Percentiles rank a stretch among this genome's conserved stretches.
Conservation (phyloP, 208 protist species). For the Trypanosoma melophagium region DNA sequence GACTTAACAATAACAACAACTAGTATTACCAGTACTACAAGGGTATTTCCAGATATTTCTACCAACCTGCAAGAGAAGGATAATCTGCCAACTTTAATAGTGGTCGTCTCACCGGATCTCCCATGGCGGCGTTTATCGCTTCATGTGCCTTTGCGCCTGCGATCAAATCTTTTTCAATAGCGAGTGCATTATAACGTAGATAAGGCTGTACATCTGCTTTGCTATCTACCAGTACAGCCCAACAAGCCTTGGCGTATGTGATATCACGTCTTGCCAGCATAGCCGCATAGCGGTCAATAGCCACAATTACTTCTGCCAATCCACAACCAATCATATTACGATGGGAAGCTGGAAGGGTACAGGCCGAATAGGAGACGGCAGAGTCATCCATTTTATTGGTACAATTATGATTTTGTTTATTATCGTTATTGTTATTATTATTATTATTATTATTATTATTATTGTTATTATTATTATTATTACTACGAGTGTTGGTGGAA, state of each 20-base stretch:
- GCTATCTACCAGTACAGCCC: constrained; percentile 58
- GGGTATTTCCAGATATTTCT: not conserved
- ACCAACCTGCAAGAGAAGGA: constrained; percentile 21
- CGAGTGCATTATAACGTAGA: constrained; percentile 38
- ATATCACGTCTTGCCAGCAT: constrained; percentile 59
- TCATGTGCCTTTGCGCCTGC: constrained; percentile 53
- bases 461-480: not conserved
- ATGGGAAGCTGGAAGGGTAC: constrained; percentile 11
- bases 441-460: not conserved
- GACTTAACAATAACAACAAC: not conserved
- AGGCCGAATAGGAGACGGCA: not conserved
- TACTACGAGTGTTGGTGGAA: not conserved
- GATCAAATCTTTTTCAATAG: constrained; percentile 67
- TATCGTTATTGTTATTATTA: not conserved
- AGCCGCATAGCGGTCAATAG: constrained; percentile 65
- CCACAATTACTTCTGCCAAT: constrained; percentile 55
- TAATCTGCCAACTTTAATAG: constrained; percentile 18
- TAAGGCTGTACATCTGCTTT: constrained; percentile 31
- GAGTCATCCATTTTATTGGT: not conserved
- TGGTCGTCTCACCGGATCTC: constrained; percentile 19
- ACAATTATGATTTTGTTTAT: not conserved
- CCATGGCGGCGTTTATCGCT: constrained; percentile 25
- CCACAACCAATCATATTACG: constrained; percentile 62
- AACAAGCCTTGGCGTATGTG: constrained; percentile 64
- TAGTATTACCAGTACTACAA: not conserved